Base-by-base conservation (phyloP, 345 rosid genomes). In the Gossypium rotundifolium region DNA sequence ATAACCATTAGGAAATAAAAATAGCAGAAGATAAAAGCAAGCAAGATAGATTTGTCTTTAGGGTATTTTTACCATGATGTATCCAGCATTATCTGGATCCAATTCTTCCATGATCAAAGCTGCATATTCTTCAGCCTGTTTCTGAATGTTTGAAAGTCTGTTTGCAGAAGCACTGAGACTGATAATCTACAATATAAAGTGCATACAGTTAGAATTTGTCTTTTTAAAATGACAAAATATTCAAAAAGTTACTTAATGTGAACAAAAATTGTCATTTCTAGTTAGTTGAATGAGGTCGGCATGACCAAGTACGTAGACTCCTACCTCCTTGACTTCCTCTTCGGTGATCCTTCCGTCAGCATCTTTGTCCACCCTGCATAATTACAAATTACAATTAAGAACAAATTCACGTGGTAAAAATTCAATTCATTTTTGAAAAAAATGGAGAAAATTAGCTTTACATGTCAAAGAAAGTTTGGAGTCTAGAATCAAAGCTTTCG, bases 391-490 rank as follows among this genome's bases (percentile, higher is more conserved):
- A 48, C 48, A 40, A 46, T 44, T 9, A 68, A 53, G 58, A 23
- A 23, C 29, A 49, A 23, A 48, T 67, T 25, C 14, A 1, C 40
- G 3, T 0, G 71, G 18, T 5, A 11, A 66, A 13, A 45, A 2
- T 9, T 23, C 12, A 2, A 11, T 13, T 13, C 14, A 4, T 55
- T 7, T 5, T n/a, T 40, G 53, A 11, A 12, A 42, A 42, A 44
- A 11, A 46, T 22, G 63, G 25, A 33, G 70, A 40, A 20, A 67
- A 60, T 14, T 22, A 57, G 7, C 18, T 3, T 63, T 86, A 93
- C 98, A 93, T 93, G 93, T 88, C 97, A 76, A 93, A 93, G 83
- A 91, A 93, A 58, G 82, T 87, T 75, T 90, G 96, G 53, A 93
- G 98, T 83, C 93, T 85, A 52, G 98, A 85, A 65, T 91, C 98